Conservation (phyloP, 108 stramenopile genomes). For the Craspedostauros australis region DNA sequence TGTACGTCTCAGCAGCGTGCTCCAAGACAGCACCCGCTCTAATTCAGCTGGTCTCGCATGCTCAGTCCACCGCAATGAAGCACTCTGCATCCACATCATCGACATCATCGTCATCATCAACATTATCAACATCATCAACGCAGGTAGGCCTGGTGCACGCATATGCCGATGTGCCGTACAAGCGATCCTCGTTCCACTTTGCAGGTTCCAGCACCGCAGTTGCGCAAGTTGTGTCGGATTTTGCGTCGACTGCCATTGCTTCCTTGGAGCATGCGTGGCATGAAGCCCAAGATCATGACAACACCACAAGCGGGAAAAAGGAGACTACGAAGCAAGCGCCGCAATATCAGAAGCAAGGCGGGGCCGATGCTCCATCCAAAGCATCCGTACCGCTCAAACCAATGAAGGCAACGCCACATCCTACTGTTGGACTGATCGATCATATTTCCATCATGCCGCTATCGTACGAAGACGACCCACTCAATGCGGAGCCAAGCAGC, state of each 20-base stretch:
- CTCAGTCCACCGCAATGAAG: conserved; percentile 54
- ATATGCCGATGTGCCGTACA: conserved; percentile 64
- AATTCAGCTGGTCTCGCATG: conserved; percentile 30
- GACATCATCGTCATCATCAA: conserved; percentile 13
- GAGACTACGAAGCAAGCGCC: no score
- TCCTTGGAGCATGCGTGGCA: conserved; percentile 1
- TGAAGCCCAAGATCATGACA: neutral
- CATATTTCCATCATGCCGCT: conserved; percentile 76
- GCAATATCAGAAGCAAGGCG: no score
- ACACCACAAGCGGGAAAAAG: neutral
- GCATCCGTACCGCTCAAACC: no score
- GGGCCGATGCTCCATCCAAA: no score
- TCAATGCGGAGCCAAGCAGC: neutral
- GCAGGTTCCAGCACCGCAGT: conserved; percentile 48
- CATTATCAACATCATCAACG: neutral
- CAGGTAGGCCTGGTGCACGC: conserved; percentile 65
- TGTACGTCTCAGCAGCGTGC: conserved; percentile 66
- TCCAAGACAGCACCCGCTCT: conserved; percentile 21
- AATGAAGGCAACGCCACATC: conserved; percentile 34
- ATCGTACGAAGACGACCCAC: conserved; percentile 3
- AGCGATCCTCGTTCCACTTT: conserved; percentile 83
- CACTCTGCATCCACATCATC: neutral
- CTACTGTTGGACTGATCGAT: conserved; percentile 75
- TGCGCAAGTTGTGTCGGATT: conserved; percentile 37
- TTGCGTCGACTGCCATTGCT: conserved; percentile 19